A percentile compares a stretch with the other conserved stretches of the same genome.
Evolutionary conservation across 495 filamentous ascomycete genomes (phyloP).

Genomic region (Aspergillus nanangensis): DNA sequence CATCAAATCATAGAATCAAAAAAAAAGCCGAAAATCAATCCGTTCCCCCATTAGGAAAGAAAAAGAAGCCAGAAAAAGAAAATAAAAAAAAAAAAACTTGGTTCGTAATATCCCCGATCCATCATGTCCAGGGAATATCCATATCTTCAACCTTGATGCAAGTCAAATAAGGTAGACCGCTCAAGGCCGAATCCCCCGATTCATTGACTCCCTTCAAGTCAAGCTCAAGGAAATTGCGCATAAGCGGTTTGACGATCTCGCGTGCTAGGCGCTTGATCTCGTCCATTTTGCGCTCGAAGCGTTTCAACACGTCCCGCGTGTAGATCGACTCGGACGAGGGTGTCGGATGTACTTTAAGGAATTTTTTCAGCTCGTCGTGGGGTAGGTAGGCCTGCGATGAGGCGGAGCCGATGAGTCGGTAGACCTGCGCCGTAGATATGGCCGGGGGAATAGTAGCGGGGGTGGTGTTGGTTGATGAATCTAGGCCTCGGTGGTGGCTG

Average conservation of each 20-base stretch:
- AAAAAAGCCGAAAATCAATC: background rate
- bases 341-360: constrained; percentile 63
- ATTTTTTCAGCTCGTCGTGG: constrained; percentile 84
- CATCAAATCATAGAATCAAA: background rate
- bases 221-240: constrained; percentile 76
- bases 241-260: constrained; percentile 79
- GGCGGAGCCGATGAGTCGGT: constrained; percentile 60
- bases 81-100: constrained; percentile 1
- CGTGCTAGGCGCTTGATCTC: constrained; percentile 79
- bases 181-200: constrained; percentile 26
- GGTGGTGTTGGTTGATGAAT: constrained; percentile 10
- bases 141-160: constrained; percentile 72
- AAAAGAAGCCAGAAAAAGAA: background rate
- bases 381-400: constrained; percentile 60
- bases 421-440: constrained; percentile 56
- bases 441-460: constrained; percentile 14
- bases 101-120: too few relatives aligned
- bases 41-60: background rate
- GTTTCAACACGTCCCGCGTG: constrained; percentile 70
- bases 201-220: constrained; percentile 49
- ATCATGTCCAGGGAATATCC: constrained; percentile 72
- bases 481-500: constrained; percentile 8
- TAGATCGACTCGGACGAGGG: constrained; percentile 52
- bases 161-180: constrained; percentile 67
- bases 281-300: constrained; percentile 81